These are phyloP conservation scores for Sporisorium iseilematis-ciliati DNA, from an alignment of 1,284 basidiomycete species.

Conservation along the genomic window DNA sequence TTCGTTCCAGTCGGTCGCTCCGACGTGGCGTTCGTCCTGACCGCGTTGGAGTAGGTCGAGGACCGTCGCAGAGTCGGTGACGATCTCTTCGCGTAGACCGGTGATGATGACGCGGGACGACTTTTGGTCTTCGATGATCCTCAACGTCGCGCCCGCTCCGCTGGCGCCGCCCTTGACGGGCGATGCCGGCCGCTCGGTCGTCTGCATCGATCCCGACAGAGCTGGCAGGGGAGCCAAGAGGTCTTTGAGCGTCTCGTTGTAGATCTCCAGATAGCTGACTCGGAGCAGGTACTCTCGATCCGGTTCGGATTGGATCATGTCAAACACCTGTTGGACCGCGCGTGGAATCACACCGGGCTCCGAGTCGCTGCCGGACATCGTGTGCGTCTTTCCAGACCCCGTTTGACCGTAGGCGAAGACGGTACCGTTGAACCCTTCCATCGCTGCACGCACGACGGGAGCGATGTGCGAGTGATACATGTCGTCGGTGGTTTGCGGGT, in stretches of 20 bases:
- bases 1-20: conserved; percentile 97
- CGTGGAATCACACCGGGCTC: conserved; percentile 95
- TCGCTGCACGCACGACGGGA: conserved; percentile 78
- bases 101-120: conserved; percentile 72
- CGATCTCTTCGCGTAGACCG: conserved; percentile 73
- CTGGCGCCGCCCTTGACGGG: conserved; percentile 29
- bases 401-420: conserved; percentile 92
- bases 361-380: conserved; percentile 81
- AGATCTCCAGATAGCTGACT: conserved; percentile 75
- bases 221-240: conserved; percentile 67
- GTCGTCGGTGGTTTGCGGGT: conserved; percentile 44
- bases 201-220: conserved; percentile 13
- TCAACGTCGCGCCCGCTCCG: conserved; percentile 28
- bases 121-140: conserved; percentile 68
- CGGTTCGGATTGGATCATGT: conserved; percentile 65
- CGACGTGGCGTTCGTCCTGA: conserved; percentile 87
- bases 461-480: conserved; percentile 72
- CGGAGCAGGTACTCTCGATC: conserved; percentile 72
- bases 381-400: conserved; percentile 79
- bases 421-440: conserved; percentile 96
- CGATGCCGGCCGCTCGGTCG: conserved; percentile 38
- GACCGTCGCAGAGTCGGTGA: conserved; percentile 72
- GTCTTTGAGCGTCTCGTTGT: conserved; percentile 75
- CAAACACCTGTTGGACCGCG: conserved; percentile 78
- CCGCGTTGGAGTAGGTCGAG: conserved; percentile 81